Evolutionary conservation across 768 basidiomycete species (phyloP).

Genomic region (Mycena sanguinolenta): DNA sequence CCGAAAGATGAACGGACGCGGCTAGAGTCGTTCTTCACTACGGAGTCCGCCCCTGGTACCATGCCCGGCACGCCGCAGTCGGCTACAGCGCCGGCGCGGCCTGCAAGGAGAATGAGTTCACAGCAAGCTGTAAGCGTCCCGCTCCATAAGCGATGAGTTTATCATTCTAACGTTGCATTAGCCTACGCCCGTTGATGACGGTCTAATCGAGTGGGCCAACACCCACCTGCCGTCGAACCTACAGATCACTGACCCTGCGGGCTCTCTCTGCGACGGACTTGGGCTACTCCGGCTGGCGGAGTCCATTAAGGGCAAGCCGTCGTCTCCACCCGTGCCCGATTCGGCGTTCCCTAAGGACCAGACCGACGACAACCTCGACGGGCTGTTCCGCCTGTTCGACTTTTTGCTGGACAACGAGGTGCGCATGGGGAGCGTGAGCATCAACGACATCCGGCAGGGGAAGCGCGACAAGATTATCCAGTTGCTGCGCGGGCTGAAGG

Average conservation of each 20-base stretch:
- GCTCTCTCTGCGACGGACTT: slow-evolving; percentile 74
- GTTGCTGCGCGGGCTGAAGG: slow-evolving; percentile 80
- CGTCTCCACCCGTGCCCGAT: slow-evolving; percentile 81
- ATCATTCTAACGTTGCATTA: slow-evolving; percentile 23
- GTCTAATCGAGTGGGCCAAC: slow-evolving; percentile 93
- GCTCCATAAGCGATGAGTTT: not conserved
- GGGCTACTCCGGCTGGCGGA: slow-evolving; percentile 89
- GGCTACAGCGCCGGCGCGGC: slow-evolving; percentile 68
- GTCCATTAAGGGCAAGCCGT: slow-evolving; percentile 74
- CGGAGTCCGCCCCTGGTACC: slow-evolving; percentile 44
- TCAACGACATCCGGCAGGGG: slow-evolving; percentile 91
- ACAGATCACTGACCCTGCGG: slow-evolving; percentile 64
- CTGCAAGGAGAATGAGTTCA: slow-evolving; percentile 43
- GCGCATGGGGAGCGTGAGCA: slow-evolving; percentile 91
- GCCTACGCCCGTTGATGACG: slow-evolving; percentile 55
- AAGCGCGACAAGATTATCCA: slow-evolving; percentile 86
- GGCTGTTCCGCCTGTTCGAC: slow-evolving; percentile 91
- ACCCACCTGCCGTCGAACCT: slow-evolving; percentile 76
- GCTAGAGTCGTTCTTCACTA: slow-evolving; percentile 70
- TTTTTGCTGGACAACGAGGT: slow-evolving; percentile 93
- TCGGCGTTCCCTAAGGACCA: slow-evolving; percentile 79
- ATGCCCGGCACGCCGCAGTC: slow-evolving; percentile 43
- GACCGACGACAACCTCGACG: slow-evolving; percentile 86
- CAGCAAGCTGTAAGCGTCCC: slow-evolving; percentile 36
- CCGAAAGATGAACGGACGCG: slow-evolving; percentile 62